Percentiles rank a stretch among this genome's conserved stretches.
Conservation (phyloP, 352 stramenopile genomes). For the Phytophthora citricola region DNA sequence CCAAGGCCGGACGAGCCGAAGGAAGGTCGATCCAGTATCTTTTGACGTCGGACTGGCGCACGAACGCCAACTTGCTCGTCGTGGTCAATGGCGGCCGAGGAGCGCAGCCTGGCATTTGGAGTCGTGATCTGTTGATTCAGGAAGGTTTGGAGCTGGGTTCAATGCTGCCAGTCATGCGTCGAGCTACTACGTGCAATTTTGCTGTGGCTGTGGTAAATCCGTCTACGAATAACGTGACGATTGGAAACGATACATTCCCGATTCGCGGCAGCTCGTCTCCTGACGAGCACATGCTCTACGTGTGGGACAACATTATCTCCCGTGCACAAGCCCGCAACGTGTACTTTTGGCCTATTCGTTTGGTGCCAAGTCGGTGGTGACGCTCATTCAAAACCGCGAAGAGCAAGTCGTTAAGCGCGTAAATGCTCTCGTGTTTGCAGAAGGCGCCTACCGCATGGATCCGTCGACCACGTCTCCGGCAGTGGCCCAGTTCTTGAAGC, state of each 20-base stretch:
- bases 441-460: conserved; percentile 70
- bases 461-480: conserved; percentile 52
- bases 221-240: conserved; percentile 76
- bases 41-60: conserved; percentile 76
- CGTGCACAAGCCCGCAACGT: conserved; percentile 64
- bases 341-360: conserved; percentile 78
- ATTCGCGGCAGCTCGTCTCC: conserved; percentile 68
- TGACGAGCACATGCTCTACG: conserved; percentile 76
- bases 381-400: conserved; percentile 69
- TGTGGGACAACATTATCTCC: conserved; percentile 81
- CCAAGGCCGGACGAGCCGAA: conserved; percentile 64
- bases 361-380: conserved; percentile 72
- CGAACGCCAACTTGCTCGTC: conserved; percentile 64
- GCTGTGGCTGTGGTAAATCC: conserved; percentile 75
- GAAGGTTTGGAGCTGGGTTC: conserved; percentile 79
- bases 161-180: conserved; percentile 75
- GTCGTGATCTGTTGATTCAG: conserved; percentile 75
- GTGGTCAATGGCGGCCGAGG: conserved; percentile 76
- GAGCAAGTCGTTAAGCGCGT: conserved; percentile 61
- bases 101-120: conserved; percentile 82
- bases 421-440: conserved; percentile 71
- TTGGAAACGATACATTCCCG: conserved; percentile 56
- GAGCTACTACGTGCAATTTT: conserved; percentile 51
- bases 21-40: conserved; percentile 72
- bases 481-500: conserved; percentile 65